These are phyloP conservation scores for Sphaerosporella brunnea DNA, from an alignment of 495 filamentous ascomycete genomes.

Conservation along the genomic window DNA sequence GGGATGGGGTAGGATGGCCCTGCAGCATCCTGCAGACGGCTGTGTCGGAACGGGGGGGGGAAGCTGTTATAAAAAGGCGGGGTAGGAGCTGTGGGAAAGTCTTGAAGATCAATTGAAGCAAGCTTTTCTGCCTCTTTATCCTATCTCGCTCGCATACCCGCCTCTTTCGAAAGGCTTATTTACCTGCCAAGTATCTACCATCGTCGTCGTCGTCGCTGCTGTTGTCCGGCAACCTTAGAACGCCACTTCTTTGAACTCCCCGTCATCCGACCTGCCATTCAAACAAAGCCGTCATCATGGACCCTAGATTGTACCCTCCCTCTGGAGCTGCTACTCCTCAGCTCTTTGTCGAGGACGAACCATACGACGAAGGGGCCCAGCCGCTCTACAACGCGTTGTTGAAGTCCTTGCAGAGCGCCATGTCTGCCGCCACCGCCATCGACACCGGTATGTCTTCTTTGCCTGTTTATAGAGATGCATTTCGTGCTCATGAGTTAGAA, in stretches of 20 bases:
- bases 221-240: no score
- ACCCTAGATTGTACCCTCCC: not conserved
- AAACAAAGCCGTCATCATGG: not conserved
- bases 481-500: conserved; percentile 10
- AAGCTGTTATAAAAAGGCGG: no score
- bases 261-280: not conserved
- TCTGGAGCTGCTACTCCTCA: not conserved
- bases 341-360: not conserved
- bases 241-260: no score
- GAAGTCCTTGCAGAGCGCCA: conserved; percentile 3
- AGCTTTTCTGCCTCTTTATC: no score
- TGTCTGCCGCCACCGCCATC: conserved; percentile 7
- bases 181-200: no score
- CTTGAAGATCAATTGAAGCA: no score
- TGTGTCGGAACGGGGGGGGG: no score
- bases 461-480: not conserved
- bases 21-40: no score
- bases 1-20: no score
- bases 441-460: conserved; percentile 13
- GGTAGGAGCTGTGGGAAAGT: no score
- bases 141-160: not conserved
- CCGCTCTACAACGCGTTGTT: not conserved
- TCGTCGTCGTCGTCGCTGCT: no score
- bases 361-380: not conserved
- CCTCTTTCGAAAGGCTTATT: not conserved